These are phyloP conservation scores for Lipomyces oligophaga DNA, from an alignment of 805 yeast species.

Conservation along the genomic window DNA sequence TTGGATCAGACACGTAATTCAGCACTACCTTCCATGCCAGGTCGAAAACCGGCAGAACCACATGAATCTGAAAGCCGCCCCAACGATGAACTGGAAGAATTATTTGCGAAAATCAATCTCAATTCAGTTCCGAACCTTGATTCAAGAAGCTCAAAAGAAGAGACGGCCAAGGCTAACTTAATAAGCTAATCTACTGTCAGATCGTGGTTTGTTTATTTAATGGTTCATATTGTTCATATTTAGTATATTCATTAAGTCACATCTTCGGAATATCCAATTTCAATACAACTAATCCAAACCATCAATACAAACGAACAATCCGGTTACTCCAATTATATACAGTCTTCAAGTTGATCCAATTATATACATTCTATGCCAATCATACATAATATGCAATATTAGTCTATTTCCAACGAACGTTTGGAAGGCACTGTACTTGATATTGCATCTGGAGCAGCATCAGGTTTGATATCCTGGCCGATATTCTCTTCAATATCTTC, in stretches of 20 bases:
- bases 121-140: conserved; percentile 11
- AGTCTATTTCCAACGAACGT: no score
- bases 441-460: no score
- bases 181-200: no score
- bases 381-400: background rate
- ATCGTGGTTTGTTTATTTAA: background rate
- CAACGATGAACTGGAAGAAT: conserved; percentile 5
- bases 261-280: background rate
- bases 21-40: background rate
- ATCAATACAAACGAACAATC: background rate
- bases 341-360: background rate
- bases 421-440: no score
- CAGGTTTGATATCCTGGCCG: no score
- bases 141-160: background rate
- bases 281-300: background rate
- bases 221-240: background rate
- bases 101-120: conserved; percentile 14
- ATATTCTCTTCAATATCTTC: no score
- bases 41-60: background rate
- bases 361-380: background rate
- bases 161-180: no score
- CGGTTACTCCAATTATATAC: background rate
- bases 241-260: background rate
- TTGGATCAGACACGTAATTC: conserved; percentile 32
- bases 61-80: background rate